A percentile compares a stretch with the other conserved stretches of the same genome.
Conservation (phyloP, 2,329 filamentous ascomycete genomes). For the Daldinia sp. region DNA sequence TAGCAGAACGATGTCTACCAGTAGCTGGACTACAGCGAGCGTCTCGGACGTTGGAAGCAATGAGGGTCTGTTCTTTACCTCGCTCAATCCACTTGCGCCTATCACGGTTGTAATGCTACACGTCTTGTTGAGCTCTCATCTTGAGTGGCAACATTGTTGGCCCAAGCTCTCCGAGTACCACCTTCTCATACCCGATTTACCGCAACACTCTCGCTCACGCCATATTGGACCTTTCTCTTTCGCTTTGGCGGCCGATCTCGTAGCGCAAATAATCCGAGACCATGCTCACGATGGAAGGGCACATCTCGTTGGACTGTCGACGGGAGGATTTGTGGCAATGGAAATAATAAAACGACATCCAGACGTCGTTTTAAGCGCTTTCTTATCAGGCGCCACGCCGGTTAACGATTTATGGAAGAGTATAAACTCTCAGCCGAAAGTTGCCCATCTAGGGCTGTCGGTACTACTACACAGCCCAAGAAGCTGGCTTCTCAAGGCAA, state of each 20-base stretch:
- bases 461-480: conserved; percentile 43
- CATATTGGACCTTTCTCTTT: conserved; percentile 47
- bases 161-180: conserved; percentile 50
- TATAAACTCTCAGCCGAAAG: conserved; percentile 41
- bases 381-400: conserved; percentile 48
- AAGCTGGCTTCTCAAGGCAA: conserved; percentile 41
- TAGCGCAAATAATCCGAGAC: conserved; percentile 49
- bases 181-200: conserved; percentile 51
- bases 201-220: conserved; percentile 50
- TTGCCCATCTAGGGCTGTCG: conserved; percentile 42
- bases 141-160: conserved; percentile 49
- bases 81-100: conserved; percentile 43
- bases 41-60: conserved; percentile 5
- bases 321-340: conserved; percentile 50
- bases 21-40: conserved; percentile 33
- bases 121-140: conserved; percentile 45
- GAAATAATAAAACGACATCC: conserved; percentile 48
- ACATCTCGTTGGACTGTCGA: conserved; percentile 53
- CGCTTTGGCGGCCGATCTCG: conserved; percentile 43
- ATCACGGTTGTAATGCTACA: conserved; percentile 30
- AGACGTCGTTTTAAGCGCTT: conserved; percentile 48
- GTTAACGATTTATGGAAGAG: conserved; percentile 40
- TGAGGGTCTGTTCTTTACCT: conserved; percentile 41
- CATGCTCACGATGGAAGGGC: conserved; percentile 49
- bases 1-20: conserved; percentile 20